These are phyloP conservation scores for Coemansia sp. DNA, from an alignment of 192 early-diverging fungal species.

Conservation along the genomic window DNA sequence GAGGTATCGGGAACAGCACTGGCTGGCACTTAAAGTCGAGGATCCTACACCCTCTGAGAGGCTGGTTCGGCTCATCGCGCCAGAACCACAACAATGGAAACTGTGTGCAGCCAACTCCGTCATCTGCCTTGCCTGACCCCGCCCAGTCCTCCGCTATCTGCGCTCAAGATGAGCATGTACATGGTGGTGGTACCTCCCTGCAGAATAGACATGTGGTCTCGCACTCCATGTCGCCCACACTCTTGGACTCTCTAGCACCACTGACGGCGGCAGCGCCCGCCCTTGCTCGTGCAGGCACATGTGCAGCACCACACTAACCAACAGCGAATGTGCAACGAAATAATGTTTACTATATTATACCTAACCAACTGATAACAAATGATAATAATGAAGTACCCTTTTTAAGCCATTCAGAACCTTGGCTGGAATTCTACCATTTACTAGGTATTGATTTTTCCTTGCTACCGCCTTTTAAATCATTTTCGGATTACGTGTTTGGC, in stretches of 20 bases:
- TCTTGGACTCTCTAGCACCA: slow-evolving; percentile 10
- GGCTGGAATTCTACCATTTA: too few relatives aligned
- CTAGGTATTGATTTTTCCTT: too few relatives aligned
- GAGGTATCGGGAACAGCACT: neutral
- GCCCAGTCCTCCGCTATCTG: neutral
- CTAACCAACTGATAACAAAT: neutral
- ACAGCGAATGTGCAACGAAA: neutral
- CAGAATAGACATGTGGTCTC: neutral
- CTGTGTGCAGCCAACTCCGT: neutral
- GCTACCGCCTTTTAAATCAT: neutral
- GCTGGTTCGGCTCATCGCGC: slow-evolving; percentile 50
- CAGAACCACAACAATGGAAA: slow-evolving; percentile 13
- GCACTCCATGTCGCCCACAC: slow-evolving; percentile 7
- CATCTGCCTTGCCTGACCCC: neutral
- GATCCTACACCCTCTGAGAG: slow-evolving; percentile 42
- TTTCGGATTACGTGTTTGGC: neutral
- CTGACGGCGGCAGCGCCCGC: neutral
- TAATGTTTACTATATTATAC: neutral
- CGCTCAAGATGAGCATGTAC: neutral
- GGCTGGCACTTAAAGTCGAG: slow-evolving; percentile 50
- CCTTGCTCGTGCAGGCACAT: neutral
- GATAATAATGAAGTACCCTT: too few relatives aligned
- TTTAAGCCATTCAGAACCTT: too few relatives aligned
- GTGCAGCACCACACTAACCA: neutral
- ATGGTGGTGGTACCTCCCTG: neutral